A percentile compares a stretch with the other conserved stretches of the same genome.
Evolutionary conservation across 2,329 filamentous ascomycete species (phyloP).

Genomic region (Colletotrichum sp.): DNA sequence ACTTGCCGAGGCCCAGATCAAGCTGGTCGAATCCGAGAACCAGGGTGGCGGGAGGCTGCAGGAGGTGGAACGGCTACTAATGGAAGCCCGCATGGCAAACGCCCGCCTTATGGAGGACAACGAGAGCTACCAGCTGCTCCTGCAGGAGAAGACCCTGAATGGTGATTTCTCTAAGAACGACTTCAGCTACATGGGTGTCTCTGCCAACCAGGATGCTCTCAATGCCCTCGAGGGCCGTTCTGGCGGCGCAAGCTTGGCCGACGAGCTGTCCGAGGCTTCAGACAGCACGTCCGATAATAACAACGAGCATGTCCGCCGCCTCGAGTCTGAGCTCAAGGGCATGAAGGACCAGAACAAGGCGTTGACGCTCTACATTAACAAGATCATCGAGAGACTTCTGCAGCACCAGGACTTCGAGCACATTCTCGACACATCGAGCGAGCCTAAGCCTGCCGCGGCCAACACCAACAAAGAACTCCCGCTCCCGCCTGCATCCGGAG

Average conservation of each 20-base stretch:
- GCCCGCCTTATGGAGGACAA: conserved; percentile 98
- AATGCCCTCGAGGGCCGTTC: conserved; percentile 65
- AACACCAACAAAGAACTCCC: conserved; percentile 86
- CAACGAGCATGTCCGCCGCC: conserved; percentile 66
- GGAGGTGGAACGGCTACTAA: conserved; percentile 87
- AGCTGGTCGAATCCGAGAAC: conserved; percentile 92
- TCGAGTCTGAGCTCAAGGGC: conserved; percentile 80
- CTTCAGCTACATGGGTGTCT: conserved; percentile 70
- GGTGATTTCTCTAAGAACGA: conserved; percentile 88
- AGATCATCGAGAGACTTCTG: conserved; percentile 94
- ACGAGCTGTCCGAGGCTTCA: conserved; percentile 80
- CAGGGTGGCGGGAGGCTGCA: conserved; percentile 85
- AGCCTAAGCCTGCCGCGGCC: conserved; percentile 34
- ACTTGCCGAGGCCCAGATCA: conserved; percentile 93
- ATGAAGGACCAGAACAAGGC: conserved; percentile 97
- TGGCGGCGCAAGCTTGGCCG: conserved; percentile 71
- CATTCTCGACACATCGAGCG: conserved; percentile 79
- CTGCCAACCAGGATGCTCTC: conserved; percentile 68
- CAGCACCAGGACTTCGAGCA: conserved; percentile 95
- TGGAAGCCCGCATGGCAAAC: conserved; percentile 95
- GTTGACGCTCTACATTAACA: conserved; percentile 96
- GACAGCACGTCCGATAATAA: conserved; percentile 54
- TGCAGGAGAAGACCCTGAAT: conserved; percentile 94
- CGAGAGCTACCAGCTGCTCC: conserved; percentile 93
- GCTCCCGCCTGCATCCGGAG: conserved; percentile 63